Percentiles rank a stretch among this genome's conserved stretches.
Evolutionary conservation across 1,284 basidiomycete genomes (phyloP).

Genomic region (Ganoderma leucocontextum): DNA sequence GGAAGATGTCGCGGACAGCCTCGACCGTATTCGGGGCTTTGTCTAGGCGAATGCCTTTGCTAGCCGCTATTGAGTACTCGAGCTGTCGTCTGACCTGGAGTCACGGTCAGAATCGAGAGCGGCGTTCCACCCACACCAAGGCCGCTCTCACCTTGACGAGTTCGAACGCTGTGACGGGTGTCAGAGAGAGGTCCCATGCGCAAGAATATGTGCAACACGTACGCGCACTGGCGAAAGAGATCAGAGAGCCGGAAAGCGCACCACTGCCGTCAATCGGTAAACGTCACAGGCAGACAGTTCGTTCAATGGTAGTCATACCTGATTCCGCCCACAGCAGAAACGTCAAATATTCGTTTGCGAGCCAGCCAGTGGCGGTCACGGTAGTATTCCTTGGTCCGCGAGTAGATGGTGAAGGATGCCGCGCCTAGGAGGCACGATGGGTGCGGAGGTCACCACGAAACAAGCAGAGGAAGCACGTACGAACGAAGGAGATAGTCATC

Average conservation of each 20-base stretch:
- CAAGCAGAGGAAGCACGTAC: constrained; percentile 56
- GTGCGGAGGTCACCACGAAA: neutral
- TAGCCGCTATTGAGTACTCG: constrained; percentile 91
- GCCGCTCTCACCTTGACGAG: constrained; percentile 83
- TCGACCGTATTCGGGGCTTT: constrained; percentile 79
- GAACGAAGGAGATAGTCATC: constrained; percentile 96
- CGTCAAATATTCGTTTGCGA: constrained; percentile 69
- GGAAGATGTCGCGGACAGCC: constrained; percentile 77
- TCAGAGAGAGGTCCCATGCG: constrained; percentile 10
- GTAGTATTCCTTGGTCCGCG: constrained; percentile 85
- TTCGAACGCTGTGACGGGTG: constrained; percentile 76
- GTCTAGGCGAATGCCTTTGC: constrained; percentile 69
- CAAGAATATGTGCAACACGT: constrained; percentile 46
- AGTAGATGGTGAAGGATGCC: constrained; percentile 94
- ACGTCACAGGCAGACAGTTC: constrained; percentile 2
- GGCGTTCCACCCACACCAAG: neutral
- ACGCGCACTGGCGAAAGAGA: constrained; percentile 87
- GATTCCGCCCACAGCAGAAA: constrained; percentile 77
- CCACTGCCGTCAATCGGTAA: constrained; percentile 51
- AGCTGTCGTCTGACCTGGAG: constrained; percentile 86
- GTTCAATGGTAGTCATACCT: constrained; percentile 41
- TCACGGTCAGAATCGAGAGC: constrained; percentile 7
- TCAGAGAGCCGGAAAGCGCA: constrained; percentile 83
- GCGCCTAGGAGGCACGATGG: constrained; percentile 60
- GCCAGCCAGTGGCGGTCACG: constrained; percentile 67